Evolutionary conservation across 2,329 filamentous ascomycete genomes (phyloP).

Genomic region (Fusarium domesticum): DNA sequence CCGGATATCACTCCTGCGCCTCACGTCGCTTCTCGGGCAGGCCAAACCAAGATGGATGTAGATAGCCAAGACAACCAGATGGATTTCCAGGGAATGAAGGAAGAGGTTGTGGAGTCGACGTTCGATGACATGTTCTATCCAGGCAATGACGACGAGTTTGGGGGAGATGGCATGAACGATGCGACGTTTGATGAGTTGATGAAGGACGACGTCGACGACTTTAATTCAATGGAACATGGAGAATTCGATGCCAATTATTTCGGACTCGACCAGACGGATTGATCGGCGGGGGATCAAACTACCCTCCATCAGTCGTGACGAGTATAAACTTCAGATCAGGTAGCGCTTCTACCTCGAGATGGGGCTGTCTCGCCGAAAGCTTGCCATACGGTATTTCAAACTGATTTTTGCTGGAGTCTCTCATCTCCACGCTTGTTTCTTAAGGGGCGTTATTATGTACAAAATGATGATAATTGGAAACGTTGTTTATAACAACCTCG

Average conservation of each 20-base stretch:
- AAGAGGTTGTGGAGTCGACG: slow-evolving; percentile 26
- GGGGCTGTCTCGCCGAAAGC: no score
- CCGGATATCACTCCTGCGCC: slow-evolving; percentile 7
- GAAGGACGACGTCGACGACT: slow-evolving; percentile 37
- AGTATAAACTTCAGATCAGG: no score
- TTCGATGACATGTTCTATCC: slow-evolving; percentile 46
- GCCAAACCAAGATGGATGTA: slow-evolving; percentile 11
- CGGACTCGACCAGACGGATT: slow-evolving; percentile 33
- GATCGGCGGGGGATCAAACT: background rate
- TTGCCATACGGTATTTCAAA: background rate
- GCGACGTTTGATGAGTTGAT: slow-evolving; percentile 52
- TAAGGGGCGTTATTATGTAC: no score
- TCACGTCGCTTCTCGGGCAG: slow-evolving; percentile 11
- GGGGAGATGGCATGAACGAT: slow-evolving; percentile 31
- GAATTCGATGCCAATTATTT: slow-evolving; percentile 50
- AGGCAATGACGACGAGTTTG: slow-evolving; percentile 35
- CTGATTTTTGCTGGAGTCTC: background rate
- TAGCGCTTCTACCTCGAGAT: no score
- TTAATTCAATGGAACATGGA: slow-evolving; percentile 42
- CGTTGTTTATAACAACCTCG: no score
- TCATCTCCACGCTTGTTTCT: background rate
- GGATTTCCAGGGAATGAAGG: slow-evolving; percentile 15
- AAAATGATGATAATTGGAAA: no score
- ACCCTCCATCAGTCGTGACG: no score
- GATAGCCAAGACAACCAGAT: slow-evolving; percentile 8